Evolutionary conservation across 352 stramenopile genomes (phyloP), one percentile per base, ranked within the genome.

Genomic region (Pythium guiyangense): DNA sequence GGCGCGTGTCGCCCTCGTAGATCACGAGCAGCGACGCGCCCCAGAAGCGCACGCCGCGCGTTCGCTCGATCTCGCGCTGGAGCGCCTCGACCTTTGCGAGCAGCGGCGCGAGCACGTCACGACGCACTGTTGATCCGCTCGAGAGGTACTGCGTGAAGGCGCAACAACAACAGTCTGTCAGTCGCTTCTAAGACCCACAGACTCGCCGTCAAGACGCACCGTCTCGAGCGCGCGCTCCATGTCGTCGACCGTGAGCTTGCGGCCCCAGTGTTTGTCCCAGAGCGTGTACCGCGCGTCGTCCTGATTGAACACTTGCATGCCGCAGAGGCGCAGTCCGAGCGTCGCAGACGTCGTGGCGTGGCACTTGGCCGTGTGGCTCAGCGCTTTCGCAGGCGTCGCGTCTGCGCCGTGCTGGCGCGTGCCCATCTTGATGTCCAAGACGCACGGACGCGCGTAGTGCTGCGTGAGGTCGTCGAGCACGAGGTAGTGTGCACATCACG

Each of bases 371-470:
- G 64, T 85, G 59, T 92, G 82, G 43, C 78, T 86, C 51, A 66
- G 67, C n/a, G 64, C 78, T 57, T 92, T 92, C 22, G 77, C 79
- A 0, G 74, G 75, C 15, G 78, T 58, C 37, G 82, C 78, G 52
- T 92, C 78, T 40, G 78, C 79, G 49, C 82, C 82, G 49, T 92
- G 82, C 55, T 92, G 82, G 2, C 79, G 70, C 4, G 82, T 90
- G 47, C 82, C 82, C 79, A 92, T 90, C 49, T 92, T 92, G 52
- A 92, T 84, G 53, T 92, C 82, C 10, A 92, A 64, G 18, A 92
- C 79, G 54, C 79, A 92, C 35, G 82, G 82, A 3, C 73, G 63
- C 57, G 58, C 53, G 63, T 88, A 92, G 25, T 69, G 63, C 50
- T 67, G 63, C n/a, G 79, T 92, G 48, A 92, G 73, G 47, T 90